Evolutionary conservation across 768 basidiomycete genomes (phyloP).

Genomic region (Kwoniella mangroviensis): DNA sequence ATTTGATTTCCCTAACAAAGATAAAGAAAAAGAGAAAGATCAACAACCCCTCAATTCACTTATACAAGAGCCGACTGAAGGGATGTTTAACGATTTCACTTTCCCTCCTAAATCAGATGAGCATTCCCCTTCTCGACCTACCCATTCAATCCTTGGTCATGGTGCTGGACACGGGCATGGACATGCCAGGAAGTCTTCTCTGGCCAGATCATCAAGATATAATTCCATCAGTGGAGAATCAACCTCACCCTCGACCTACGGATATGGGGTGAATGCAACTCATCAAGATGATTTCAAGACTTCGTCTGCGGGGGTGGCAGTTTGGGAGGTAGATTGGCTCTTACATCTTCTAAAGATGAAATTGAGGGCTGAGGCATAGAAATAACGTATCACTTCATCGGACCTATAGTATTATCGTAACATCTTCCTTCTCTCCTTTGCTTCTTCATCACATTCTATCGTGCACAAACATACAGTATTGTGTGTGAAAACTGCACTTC

Average conservation of each 20-base stretch:
- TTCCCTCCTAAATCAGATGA: conserved; percentile 31
- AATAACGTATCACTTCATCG: not conserved
- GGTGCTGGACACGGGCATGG: conserved; percentile 1
- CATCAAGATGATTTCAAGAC: conserved; percentile 2
- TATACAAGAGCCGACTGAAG: not conserved
- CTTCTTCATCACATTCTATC: too few species aligned
- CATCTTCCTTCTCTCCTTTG: not conserved
- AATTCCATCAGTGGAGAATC: conserved; percentile 16
- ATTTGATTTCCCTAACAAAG: conserved; percentile 39
- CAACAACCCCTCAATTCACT: not conserved
- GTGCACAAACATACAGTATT: too few species aligned
- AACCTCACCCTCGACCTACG: conserved; percentile 10
- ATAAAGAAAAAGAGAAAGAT: not conserved
- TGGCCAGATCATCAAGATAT: conserved; percentile 25
- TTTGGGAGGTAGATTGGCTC: conserved; percentile 55
- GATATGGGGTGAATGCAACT: not conserved
- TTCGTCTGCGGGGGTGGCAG: conserved; percentile 36
- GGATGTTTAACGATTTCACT: conserved; percentile 25
- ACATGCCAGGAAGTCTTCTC: conserved; percentile 19
- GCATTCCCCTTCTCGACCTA: not conserved
- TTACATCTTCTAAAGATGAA: conserved; percentile 43
- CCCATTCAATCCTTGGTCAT: not conserved
- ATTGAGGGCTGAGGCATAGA: conserved; percentile 39
- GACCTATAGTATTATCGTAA: not conserved
- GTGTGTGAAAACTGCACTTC: too few species aligned